Base-by-base conservation (phyloP, 2,329 filamentous ascomycete species). In the Xylariaceae sp. region DNA sequence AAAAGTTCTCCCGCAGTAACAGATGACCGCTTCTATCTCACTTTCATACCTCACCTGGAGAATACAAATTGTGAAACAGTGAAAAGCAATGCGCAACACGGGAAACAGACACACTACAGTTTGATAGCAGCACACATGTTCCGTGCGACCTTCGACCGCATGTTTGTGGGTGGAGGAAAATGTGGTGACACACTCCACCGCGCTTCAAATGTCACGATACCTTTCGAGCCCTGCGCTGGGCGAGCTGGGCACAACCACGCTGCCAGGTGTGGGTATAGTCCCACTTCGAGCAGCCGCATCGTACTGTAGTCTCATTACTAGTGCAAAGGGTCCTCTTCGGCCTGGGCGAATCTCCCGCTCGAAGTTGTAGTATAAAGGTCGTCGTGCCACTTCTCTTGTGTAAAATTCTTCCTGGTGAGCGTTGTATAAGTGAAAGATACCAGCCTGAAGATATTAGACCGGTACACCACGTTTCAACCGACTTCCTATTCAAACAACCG, bases 171-270 rank as follows among this genome's bases (percentile, higher is more conserved):
- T 27, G 22, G 22, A 27, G 22, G 43, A 35, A 22, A 31, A 40
- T 32, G 44, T 53, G 51, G 59, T 56, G 56, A 58, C 51, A 56
- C 59, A 58, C 60, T 61, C 60, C 57, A 62, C 56, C 59, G 60
- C 60, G 60, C 54, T 58, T 58, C 57, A 62, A 54, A 56, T 57
- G 58, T 63, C 61, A 64, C 61, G 61, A 64, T 64, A 57, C 43
- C 56, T 59, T 56, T 52, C 56, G 51, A 55, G 48, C 33, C 33
- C 33, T 36, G 53, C 56, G 35, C 43, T 52, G 35, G 47, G 44
- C 51, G 42, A 48, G 51, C 52, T 51, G 56, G 56, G 51, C 52
- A 44, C 58, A 53, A 56, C 55, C 51, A 52, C 56, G 56, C 53
- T 58, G 46, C 53, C 40, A 58, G 51, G 56, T 57, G 61, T 63